Evolutionary conservation across 179 eudicot species (phyloP), one percentile per base, ranked within the genome.

Genomic region (Carnegiea gigantea): DNA sequence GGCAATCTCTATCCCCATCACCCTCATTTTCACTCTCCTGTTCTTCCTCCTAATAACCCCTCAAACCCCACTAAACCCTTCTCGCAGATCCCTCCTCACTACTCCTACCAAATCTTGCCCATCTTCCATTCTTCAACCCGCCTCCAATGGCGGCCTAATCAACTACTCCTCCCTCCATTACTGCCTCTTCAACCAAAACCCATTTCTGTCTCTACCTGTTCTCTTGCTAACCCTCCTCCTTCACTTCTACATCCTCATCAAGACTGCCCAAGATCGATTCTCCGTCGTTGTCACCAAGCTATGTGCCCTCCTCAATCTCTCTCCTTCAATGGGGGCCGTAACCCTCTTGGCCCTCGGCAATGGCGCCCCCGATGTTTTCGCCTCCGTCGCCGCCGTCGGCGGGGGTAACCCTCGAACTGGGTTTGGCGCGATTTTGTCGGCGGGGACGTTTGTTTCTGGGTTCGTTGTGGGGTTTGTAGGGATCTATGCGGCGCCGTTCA

Each of bases 291-390:
- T 95, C 59, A 87, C 99, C 21, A 91, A 87, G 53, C 89, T 97
- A 65, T 83, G 93, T 8, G 14, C 83, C 28, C 90, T 79, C 40
- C 85, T 95, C 48, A 86, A 85, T 7, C 89, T 97, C 21, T 88
- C 98, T 0, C 95, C 98, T 0, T 89, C 93, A 1, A 90, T 94
- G 91, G 99, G 90, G 0, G 99, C 98, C 4, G 98, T 97, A 3
- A 95, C 99, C 6, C 89, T 97, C 3, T 74, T 97, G 1, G 97
- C 99, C 3, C 87, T 97, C 1, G 98, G 99, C 0, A 96, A 96
- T 68, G 99, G 98, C 2, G 97, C 99, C 12, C 99, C 99, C 5
- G 99, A 96, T 60, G 95, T 96, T 30, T 96, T 96, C 74, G 83
- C 97, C 0, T 90, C 98, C 0, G 87, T 89, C 4, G 95, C 98